Base-by-base conservation (phyloP, 1,139 yeast species). In the Candida smagusa region DNA sequence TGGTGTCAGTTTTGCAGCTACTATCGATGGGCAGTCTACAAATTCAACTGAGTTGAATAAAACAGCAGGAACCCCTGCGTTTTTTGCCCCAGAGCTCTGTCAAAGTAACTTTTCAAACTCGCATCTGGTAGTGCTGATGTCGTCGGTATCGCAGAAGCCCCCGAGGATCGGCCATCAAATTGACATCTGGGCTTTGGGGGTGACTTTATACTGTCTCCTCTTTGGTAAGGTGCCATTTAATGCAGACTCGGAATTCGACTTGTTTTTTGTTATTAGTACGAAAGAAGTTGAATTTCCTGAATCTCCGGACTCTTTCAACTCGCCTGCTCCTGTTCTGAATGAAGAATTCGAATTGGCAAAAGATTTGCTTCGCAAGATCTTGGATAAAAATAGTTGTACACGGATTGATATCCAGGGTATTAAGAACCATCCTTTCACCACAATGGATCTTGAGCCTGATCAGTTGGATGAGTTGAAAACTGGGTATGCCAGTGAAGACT, bases 171-270 rank as follows among this genome's bases (percentile, higher is more conserved):
- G 84, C 43, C 68, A 81, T 52, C 88, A 86, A 58, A 86, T 90
- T 40, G 97, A 90, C 60, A 84, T 90, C 11, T 94, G 99, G 99
- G 97, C 98, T 0, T 61, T 90, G 25, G 99, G 99, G 4, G 90
- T 92, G 2, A 92, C 98, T 0, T 66, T 94, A 16, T 92, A 82
- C 57, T 90, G 98, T 59, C 66, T 94, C 31, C 60, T 92, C 13
- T 92, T 86, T 63, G 98, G 99, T 7, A 72, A 75, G 45, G 77
- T 92, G 31, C 98, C 98, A 1, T 94, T 92, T 58, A 79, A 82
- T 54, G 97, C 97, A 0, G 92, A 84, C 34, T 81, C 84, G 35
- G 98, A 92, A 56, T 85, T 78, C 59, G 90, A 84, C 44, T 70
- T 94, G 33, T 92, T 92, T 58, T 84, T 84, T 41, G 92, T 84